Evolutionary conservation across 1,139 yeast species (phyloP).

Genomic region (Kluyveromyces sp.): DNA sequence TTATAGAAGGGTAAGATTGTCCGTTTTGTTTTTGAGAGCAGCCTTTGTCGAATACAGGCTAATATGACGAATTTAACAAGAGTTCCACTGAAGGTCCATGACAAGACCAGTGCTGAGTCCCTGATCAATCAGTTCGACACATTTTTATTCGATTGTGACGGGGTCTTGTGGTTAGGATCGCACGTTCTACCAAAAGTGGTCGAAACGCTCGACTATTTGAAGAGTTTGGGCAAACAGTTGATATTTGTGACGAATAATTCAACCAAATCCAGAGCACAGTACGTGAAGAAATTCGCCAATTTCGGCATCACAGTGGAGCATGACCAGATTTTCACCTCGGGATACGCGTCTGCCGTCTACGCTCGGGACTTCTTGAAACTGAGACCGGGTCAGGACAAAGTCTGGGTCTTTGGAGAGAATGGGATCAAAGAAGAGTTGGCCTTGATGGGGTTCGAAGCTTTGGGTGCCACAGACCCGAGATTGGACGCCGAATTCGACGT

Average conservation of each 20-base stretch:
- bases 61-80: constrained; percentile 19
- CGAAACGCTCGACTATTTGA: constrained; percentile 56
- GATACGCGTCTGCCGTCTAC: constrained; percentile 87
- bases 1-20: background rate
- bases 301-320: constrained; percentile 63
- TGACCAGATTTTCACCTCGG: constrained; percentile 81
- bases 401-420: constrained; percentile 78
- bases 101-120: constrained; percentile 42
- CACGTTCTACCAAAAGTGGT: constrained; percentile 63
- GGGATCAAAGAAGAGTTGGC: constrained; percentile 73
- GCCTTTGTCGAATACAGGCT: too few relatives aligned
- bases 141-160: constrained; percentile 90
- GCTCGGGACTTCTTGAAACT: constrained; percentile 67
- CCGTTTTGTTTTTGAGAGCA: background rate
- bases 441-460: constrained; percentile 57
- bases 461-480: constrained; percentile 65
- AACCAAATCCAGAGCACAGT: constrained; percentile 76
- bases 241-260: constrained; percentile 94
- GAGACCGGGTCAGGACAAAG: constrained; percentile 59
- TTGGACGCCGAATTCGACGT: constrained; percentile 36
- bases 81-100: constrained; percentile 39
- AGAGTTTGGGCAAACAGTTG: constrained; percentile 50
- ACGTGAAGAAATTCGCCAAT: constrained; percentile 65
- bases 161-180: constrained; percentile 84
- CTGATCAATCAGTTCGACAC: constrained; percentile 64